Evolutionary conservation across 78 protist genomes (phyloP), one percentile per base, ranked within the genome.

Genomic region (Dictyostelium firmibasis): DNA sequence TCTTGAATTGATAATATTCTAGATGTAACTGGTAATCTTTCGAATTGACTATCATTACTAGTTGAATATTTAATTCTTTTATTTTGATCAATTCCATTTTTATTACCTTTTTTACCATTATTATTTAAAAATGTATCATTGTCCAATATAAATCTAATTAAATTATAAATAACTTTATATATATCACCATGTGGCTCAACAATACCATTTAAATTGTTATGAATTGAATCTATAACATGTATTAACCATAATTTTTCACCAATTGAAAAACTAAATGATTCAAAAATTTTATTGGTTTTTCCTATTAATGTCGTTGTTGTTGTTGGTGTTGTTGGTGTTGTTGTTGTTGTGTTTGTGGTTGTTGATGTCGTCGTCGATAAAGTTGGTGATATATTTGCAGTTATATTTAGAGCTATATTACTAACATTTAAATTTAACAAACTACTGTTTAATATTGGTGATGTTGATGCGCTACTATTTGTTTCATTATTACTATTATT

Each of bases 131-230:
- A 76, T 23, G 27, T 7, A 10, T 76, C 23, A 79, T 79, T 79
- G 47, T 47, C 69, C 3, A 50, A 4, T 13, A 50, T 23, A n/a
- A 79, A 47, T 14, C 23, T 29, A 29, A 79, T n/a, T 16, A 79
- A 23, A 16, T 44, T 47, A 29, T 44, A n/a, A 25, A 79, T 47
- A 29, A 38, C 33, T 16, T 27, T 38, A 50, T 79, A 47, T 14
- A 79, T 47, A 79, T 79, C 85, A n/a, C 50, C 43, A n/a, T 27
- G n/a, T 25, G 60, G 41, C 29, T n/a, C 69, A 50, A 79, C 84
- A 20, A 78, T 9, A 20, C 44, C 84, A n/a, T 7, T n/a, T 44
- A 79, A 47, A 79, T 47, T 38, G 7, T 31, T 27, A 50, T 35
- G 29, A 64, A 79, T 25, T n/a, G 72, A 25, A 47, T 79, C 69